Conservation (phyloP, 306 rosid species). For the Ormosia emarginata region DNA sequence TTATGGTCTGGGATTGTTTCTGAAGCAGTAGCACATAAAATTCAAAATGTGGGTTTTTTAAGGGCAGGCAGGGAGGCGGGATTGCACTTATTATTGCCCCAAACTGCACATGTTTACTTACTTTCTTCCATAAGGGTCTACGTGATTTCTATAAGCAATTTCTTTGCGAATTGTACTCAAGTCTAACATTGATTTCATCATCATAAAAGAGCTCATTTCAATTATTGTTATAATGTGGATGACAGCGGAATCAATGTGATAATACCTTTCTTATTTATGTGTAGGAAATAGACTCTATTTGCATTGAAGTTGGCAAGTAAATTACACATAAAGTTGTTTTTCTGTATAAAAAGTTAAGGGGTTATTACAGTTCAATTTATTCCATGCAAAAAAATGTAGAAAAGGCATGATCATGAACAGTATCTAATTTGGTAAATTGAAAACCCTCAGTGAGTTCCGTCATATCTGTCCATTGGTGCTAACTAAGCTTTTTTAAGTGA, state of each 20-base stretch:
- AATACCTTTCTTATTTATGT: background rate
- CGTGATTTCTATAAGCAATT: background rate
- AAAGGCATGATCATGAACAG: background rate
- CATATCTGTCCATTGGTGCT: background rate
- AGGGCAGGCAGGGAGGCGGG: background rate
- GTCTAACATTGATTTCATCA: background rate
- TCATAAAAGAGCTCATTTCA: background rate
- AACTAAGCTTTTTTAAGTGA: background rate
- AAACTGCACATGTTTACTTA: background rate
- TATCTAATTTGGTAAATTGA: background rate
- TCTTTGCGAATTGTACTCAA: background rate
- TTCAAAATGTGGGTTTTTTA: background rate
- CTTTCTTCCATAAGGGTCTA: background rate
- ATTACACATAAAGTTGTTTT: background rate
- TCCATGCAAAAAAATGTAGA: background rate
- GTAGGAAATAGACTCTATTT: background rate
- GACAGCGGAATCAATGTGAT: background rate
- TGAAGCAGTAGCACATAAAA: background rate
- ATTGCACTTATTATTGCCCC: background rate
- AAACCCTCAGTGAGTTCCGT: background rate
- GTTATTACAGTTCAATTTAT: background rate
- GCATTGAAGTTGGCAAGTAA: background rate
- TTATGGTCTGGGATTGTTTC: background rate
- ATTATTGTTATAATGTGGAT: background rate
- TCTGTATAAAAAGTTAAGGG: background rate